Base-by-base conservation (phyloP, 2,329 filamentous ascomycete species). In the Fulvia fulva region DNA sequence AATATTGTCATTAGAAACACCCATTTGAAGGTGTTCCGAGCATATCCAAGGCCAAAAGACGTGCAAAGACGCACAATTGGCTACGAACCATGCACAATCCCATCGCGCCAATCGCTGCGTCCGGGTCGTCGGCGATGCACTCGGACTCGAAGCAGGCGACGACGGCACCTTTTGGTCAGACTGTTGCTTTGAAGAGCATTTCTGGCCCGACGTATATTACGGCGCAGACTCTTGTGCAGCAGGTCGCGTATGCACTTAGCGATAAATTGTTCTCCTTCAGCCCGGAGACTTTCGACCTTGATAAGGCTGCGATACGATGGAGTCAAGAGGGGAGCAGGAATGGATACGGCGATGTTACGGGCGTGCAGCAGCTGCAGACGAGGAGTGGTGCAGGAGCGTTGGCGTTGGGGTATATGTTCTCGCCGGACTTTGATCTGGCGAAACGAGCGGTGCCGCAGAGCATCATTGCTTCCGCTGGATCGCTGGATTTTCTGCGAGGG, bases 201-300 rank as follows among this genome's bases (percentile, higher is more conserved):
- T 87, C 83, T 60, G 94, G 93, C 16, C 90, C 93, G 65, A 94
- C 90, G 56, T 99, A 99, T 77, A 83, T 93, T 61, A 97, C 93
- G 43, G 90, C 91, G 28, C 94, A 99, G 78, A 86, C 91, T 22
- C 84, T 99, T 56, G 88, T 97, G 64, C 94, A 99, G 79, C 94
- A 99, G 77, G 88, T 97, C 64, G 91, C 93, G 61, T 99, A 96
- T 78, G 85, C 90, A 63, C 83, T 99, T 61, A 97, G 93, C 57
- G 92, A 97, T 81, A 96, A 96, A 81, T 87, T 97, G 77, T 99
- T 96, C 79, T 89, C 92, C 57, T 97, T 96, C 80, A 97, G 93
- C 2, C 91, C 92, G 26, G 90, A 96, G 70, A 89, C 90, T 14
- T 97, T 97, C 71, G 90, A 95, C 72, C 83, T 99, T 64, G 93